Percentiles rank a stretch among this genome's conserved stretches.
Conservation (phyloP, 1,284 basidiomycete genomes). For the Phellopilus nigrolimitatus region DNA sequence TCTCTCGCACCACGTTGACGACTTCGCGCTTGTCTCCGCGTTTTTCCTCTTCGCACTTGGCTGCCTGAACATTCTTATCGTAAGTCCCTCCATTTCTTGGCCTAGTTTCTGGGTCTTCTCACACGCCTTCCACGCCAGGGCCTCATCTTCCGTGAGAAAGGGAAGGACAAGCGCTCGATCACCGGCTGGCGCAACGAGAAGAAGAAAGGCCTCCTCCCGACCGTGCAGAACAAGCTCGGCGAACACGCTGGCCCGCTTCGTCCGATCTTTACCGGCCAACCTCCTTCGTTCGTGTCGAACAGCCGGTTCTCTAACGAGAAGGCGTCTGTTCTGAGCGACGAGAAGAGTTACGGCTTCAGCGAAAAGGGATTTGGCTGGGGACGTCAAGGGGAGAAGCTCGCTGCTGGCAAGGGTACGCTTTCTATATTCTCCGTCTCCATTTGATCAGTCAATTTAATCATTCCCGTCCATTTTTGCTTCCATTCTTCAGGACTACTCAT, state of each 20-base stretch:
- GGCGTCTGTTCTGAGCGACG: neutral
- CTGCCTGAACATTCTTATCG: conserved; percentile 76
- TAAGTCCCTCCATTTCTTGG: conserved; percentile 23
- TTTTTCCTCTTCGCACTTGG: conserved; percentile 86
- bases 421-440: too few relatives aligned
- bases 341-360: conserved; percentile 1
- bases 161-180: conserved; percentile 60
- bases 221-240: conserved; percentile 32
- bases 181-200: conserved; percentile 58
- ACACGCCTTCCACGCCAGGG: conserved; percentile 26
- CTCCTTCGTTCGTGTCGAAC: conserved; percentile 30
- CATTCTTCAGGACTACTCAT: too few relatives aligned
- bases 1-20: conserved; percentile 74
- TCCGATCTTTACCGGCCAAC: conserved; percentile 40
- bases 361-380: conserved; percentile 13
- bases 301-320: conserved; percentile 13
- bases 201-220: conserved; percentile 52
- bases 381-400: conserved; percentile 12
- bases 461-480: too few relatives aligned
- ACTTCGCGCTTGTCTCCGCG: conserved; percentile 77
- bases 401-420: conserved; percentile 46
- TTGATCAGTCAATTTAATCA: too few relatives aligned
- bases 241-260: conserved; percentile 25
- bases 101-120: neutral
- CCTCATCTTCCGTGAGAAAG: conserved; percentile 62